Percentiles rank a stretch among this genome's conserved stretches.
Conservation (phyloP, 768 basidiomycete genomes). For the Psilocybe sp. region DNA sequence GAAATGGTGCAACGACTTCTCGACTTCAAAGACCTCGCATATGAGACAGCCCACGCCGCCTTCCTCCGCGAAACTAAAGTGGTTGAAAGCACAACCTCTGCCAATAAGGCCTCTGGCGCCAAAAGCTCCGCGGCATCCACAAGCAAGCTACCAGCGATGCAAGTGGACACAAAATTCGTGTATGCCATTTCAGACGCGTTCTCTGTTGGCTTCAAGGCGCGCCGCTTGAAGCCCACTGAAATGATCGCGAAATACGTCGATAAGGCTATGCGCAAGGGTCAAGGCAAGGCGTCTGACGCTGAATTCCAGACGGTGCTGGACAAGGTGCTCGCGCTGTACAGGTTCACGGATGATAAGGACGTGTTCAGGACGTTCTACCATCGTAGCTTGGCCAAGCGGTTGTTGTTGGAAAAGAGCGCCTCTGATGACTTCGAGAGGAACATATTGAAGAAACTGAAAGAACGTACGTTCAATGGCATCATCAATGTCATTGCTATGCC, state of each 20-base stretch:
- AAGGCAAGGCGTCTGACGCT: constrained; percentile 61
- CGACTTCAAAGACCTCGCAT: constrained; percentile 59
- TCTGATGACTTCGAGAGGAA: constrained; percentile 84
- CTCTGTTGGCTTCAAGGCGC: constrained; percentile 65
- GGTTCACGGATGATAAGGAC: constrained; percentile 90
- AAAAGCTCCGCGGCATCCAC: constrained; percentile 21
- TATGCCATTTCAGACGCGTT: constrained; percentile 77
- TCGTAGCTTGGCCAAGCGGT: constrained; percentile 80
- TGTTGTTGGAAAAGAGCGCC: constrained; percentile 82
- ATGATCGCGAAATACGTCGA: constrained; percentile 93
- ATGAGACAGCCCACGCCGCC: constrained; percentile 43
- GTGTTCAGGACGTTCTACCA: constrained; percentile 93
- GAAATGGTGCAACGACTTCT: constrained; percentile 76
- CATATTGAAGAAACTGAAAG: constrained; percentile 83
- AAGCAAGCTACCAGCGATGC: constrained; percentile 29
- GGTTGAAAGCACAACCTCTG: constrained; percentile 11
- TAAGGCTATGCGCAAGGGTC: constrained; percentile 81
- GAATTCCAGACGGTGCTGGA: constrained; percentile 66
- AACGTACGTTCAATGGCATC: constrained; percentile 38
- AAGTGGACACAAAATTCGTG: constrained; percentile 51
- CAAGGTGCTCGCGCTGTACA: constrained; percentile 68
- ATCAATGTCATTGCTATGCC: background rate
- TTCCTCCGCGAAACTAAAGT: constrained; percentile 44
- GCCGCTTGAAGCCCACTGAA: constrained; percentile 84
- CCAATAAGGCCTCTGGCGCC: background rate